Evolutionary conservation across 306 rosid species (phyloP), one percentile per base, ranked within the genome.

Genomic region (Sechiopsis laciniata): DNA sequence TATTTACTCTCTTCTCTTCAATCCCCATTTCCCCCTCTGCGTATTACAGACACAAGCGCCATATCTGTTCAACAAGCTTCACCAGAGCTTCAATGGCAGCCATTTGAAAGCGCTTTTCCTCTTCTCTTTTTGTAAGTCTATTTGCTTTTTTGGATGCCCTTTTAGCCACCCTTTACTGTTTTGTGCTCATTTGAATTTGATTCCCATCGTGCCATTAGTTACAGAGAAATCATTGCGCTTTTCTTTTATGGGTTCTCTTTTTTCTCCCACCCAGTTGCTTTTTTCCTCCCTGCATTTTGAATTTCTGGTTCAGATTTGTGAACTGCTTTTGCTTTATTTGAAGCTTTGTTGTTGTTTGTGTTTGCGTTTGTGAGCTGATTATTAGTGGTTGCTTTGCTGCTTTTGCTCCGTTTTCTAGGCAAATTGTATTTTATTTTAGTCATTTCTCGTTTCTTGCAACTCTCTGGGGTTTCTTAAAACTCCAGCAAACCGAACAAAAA

Each of bases 331-430:
- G 4, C 5, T 11, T 37, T 17, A 32, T 32, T 3, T 32, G 11
- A 26, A 26, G 29, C 29, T 35, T 55, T 17, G 16, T 17, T 21
- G 26, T 10, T 14, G 37, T 7, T 45, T 61, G 29, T 45, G 17
- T 19, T 56, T 73, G 42, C 56, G 97, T 87, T 91, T 93, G 88
- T 80, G 55, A 67, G 79, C 32, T 17, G 78, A 45, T 59, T 68
- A 52, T 68, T 40, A 78, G 65, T 64, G 37, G 62, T 32, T 32
- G 37, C 37, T 32, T 32, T 32, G 37, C 37, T 32, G 37, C 37
- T 32, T 32, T 32, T 32, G 37, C 37, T 32, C 37, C 37, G 37
- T 45, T 74, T 46, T 24, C 68, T 24, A 68, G 55, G 63, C 0
- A 26, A 14, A 29, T 10, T 67, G 56, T 67, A 45, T 67, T 67